Percentiles rank a stretch among this genome's conserved stretches.
Conservation (phyloP, 1,284 basidiomycete genomes). For the Garcileccinum viscosum region DNA sequence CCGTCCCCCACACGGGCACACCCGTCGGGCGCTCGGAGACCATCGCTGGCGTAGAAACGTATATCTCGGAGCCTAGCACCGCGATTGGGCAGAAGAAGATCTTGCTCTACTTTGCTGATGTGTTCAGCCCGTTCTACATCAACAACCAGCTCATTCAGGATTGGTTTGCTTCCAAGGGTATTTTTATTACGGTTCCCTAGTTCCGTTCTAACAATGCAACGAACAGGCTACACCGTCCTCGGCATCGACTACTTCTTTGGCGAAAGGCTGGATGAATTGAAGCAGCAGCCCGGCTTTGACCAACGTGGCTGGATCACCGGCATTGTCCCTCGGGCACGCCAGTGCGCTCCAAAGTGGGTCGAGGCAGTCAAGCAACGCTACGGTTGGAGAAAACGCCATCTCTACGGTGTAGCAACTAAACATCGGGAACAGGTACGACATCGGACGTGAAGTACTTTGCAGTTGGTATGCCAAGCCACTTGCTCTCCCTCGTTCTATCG, state of each 20-base stretch:
- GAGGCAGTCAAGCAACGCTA: conserved; percentile 52
- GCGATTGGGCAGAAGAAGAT: conserved; percentile 43
- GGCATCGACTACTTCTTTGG: conserved; percentile 66
- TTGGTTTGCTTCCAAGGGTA: conserved; percentile 57
- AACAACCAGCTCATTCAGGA: conserved; percentile 61
- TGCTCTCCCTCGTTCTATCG: background rate
- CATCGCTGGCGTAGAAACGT: conserved; percentile 57
- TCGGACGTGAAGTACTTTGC: conserved; percentile 42
- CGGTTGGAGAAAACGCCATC: conserved; percentile 35
- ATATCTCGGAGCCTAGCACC: conserved; percentile 54
- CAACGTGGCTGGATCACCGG: conserved; percentile 47
- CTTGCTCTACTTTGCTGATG: conserved; percentile 58
- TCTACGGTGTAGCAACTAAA: background rate
- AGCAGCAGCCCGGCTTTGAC: conserved; percentile 46
- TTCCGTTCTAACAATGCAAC: background rate
- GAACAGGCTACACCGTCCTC: conserved; percentile 56
- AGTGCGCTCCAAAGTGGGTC: conserved; percentile 54
- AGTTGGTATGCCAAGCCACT: conserved; percentile 37
- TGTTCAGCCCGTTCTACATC: conserved; percentile 56
- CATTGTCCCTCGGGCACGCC: conserved; percentile 41
- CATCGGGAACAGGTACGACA: conserved; percentile 24
- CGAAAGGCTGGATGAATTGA: conserved; percentile 48
- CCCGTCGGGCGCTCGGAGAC: conserved; percentile 41
- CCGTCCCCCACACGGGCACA: conserved; percentile 55
- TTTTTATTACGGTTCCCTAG: background rate